These are phyloP conservation scores for Cladosporium sp. DNA, from an alignment of 2,329 filamentous ascomycete species.

Conservation along the genomic window DNA sequence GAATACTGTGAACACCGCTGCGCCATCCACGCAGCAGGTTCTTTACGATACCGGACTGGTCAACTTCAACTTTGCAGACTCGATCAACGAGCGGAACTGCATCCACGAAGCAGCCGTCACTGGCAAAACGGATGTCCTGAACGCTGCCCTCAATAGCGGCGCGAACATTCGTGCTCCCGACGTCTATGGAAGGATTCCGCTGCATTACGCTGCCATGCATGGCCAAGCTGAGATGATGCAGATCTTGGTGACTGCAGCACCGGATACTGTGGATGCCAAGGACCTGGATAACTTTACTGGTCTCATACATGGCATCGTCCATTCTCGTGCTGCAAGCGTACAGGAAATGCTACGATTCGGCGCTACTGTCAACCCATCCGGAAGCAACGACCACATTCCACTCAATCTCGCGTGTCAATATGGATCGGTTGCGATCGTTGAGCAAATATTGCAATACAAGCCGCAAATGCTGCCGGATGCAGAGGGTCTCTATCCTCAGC, in stretches of 20 bases:
- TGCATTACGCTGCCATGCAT: slow-evolving; percentile 96
- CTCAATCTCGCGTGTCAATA: slow-evolving; percentile 94
- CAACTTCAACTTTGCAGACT: slow-evolving; percentile 88
- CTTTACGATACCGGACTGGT: slow-evolving; percentile 78
- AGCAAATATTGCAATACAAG: slow-evolving; percentile 74
- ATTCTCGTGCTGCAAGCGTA: slow-evolving; percentile 76
- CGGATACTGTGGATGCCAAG: slow-evolving; percentile 75
- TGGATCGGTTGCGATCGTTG: slow-evolving; percentile 78
- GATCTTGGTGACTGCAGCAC: slow-evolving; percentile 42
- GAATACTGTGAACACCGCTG: slow-evolving; percentile 80
- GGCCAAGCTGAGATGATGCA: slow-evolving; percentile 62
- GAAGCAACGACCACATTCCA: slow-evolving; percentile 87
- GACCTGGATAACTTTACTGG: slow-evolving; percentile 98
- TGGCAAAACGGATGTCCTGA: slow-evolving; percentile 73
- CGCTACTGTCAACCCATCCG: slow-evolving; percentile 79
- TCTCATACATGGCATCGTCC: slow-evolving; percentile 90
- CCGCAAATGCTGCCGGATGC: slow-evolving; percentile 88
- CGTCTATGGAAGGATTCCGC: slow-evolving; percentile 86
- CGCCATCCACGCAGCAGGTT: slow-evolving; percentile 68
- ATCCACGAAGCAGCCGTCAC: slow-evolving; percentile 96
- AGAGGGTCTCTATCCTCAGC: slow-evolving; percentile 94
- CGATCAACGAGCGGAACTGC: slow-evolving; percentile 96
- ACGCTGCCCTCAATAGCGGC: slow-evolving; percentile 67
- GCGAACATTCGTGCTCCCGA: slow-evolving; percentile 79
- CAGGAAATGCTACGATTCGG: slow-evolving; percentile 70